Base-by-base conservation (phyloP, 192 early-diverging fungal genomes). In the Umbelopsis isabellina region DNA sequence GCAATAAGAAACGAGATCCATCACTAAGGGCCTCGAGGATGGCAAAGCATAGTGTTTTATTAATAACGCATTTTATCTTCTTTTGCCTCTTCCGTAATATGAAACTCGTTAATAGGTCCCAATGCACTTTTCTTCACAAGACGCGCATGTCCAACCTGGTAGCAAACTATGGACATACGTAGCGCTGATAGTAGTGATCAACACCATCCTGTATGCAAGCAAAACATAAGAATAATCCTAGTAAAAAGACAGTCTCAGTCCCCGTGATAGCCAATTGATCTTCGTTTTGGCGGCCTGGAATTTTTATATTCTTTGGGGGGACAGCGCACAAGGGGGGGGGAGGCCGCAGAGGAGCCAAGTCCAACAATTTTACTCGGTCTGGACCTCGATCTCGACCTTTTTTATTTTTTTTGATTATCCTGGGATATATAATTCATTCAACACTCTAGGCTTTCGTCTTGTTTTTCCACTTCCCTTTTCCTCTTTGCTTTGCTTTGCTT, bases 131-230 rank as follows among this genome's bases (percentile, higher is more conserved):
- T 35, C 11, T 7, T 61, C 55, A 35, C 23, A 61, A 35, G 55
- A 61, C 13, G 27, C 55, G 6, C 55, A 61, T 6, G 55, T 61
- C 13, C 55, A 61, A 61, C 27, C 27, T 12, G 55, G 55, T 18
- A 61, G 55, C 30, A 61, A 61, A 61, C 18, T 61, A 33, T 61
- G 55, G 55, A 61, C 15, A 18, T 61, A 35, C 33, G 30, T 61
- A 15, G 55, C 55, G 16, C 27, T 61, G 30, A 30, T 61, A 25
- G 55, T 61, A 4, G 55, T 61, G 3, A 61, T 61, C 16, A 61
- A 61, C 13, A 35, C 27, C 15, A 13, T 61, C 13, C 55, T 61
- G 2, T 10, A 4, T 9, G 27, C 27, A 0, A 33, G 18, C 30
- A 35, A 35, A 33, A 7, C 53, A 30, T 27, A 7, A 13, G 33